Percentiles rank a stretch among this genome's conserved stretches.
Evolutionary conservation across 352 stramenopile species (phyloP).

Genomic region (Discostella stelligera): DNA sequence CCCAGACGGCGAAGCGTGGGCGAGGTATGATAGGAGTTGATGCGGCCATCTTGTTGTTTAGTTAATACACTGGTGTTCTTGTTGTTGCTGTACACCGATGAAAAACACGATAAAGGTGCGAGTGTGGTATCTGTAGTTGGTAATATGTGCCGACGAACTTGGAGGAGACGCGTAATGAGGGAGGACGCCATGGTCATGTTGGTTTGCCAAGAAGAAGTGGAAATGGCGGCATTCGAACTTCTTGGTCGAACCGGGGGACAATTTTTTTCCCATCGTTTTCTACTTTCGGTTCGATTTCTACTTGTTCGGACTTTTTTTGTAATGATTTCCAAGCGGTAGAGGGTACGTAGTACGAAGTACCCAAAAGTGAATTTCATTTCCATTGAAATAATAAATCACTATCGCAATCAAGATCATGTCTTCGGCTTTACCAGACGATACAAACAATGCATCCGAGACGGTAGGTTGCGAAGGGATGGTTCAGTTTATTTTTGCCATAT

Average conservation of each 20-base stretch:
- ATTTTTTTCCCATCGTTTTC: no score
- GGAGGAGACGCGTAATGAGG: neutral
- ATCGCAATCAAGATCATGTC: no score
- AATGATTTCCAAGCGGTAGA: no score
- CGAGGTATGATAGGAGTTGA: slow-evolving; percentile 32
- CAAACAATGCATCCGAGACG: slow-evolving; percentile 15
- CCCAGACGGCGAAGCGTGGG: slow-evolving; percentile 14
- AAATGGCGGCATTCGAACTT: no score
- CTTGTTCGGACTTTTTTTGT: neutral
- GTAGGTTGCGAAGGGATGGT: slow-evolving; percentile 4
- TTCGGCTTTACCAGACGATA: slow-evolving; percentile 14
- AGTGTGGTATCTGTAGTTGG: neutral
- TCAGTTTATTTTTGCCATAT: neutral
- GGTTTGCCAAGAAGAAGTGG: no score
- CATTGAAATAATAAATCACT: no score
- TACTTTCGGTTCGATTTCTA: no score
- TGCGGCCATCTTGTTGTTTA: neutral
- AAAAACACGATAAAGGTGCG: neutral
- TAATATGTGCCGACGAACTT: neutral
- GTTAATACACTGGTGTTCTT: neutral
- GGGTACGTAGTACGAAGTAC: no score
- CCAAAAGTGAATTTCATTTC: no score
- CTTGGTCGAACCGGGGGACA: no score
- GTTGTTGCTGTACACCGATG: neutral
- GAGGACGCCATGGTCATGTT: slow-evolving; percentile 4